These are phyloP conservation scores for Coccinonectria pachysandricola DNA, from an alignment of 2,329 filamentous ascomycete genomes.

Conservation along the genomic window DNA sequence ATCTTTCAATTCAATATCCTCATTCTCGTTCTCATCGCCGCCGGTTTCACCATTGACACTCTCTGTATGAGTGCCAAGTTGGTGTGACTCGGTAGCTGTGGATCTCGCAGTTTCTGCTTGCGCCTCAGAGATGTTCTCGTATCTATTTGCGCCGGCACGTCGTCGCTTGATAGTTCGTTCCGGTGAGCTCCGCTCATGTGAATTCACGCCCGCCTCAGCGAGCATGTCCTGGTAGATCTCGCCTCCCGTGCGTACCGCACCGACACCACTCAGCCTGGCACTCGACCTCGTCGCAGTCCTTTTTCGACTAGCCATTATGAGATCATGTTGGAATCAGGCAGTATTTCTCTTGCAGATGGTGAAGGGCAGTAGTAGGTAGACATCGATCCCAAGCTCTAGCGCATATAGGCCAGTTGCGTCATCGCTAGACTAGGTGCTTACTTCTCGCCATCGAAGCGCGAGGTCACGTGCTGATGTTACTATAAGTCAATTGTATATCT, in stretches of 20 bases:
- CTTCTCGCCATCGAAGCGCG: too few relatives aligned
- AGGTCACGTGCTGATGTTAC: conserved; percentile 4
- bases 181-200: conserved; percentile 14
- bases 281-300: conserved; percentile 16
- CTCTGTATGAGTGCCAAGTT: too few relatives aligned
- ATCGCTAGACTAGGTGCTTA: too few relatives aligned
- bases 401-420: too few relatives aligned
- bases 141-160: conserved; percentile 14
- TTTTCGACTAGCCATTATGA: conserved; percentile 23
- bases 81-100: too few relatives aligned
- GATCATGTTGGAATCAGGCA: conserved; percentile 7
- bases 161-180: conserved; percentile 33
- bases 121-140: neutral
- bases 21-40: conserved; percentile 25
- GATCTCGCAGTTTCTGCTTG: too few relatives aligned
- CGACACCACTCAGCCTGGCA: conserved; percentile 8
- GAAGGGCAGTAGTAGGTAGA: too few relatives aligned
- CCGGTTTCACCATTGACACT: too few relatives aligned
- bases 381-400: too few relatives aligned
- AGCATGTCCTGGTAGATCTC: conserved; percentile 41
- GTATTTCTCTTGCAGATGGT: too few relatives aligned
- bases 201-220: conserved; percentile 33
- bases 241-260: conserved; percentile 16
- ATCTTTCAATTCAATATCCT: conserved; percentile 40
- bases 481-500: neutral